Base-by-base conservation (phyloP, 805 yeast genomes). In the Metschnikowia hibisci region DNA sequence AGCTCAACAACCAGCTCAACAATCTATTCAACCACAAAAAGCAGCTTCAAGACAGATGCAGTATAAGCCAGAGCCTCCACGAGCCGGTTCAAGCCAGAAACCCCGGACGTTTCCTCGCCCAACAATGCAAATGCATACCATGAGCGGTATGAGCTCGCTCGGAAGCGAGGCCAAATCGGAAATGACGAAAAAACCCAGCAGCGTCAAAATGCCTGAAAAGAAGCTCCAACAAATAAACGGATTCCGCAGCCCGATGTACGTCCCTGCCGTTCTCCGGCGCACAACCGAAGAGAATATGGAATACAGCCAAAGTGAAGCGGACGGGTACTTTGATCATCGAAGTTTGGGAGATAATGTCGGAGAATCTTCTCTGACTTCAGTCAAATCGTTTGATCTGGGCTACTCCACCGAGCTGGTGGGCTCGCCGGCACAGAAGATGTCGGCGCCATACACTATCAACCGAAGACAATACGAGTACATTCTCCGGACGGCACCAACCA, bases 221-320 rank as follows among this genome's bases (percentile, higher is more conserved):
- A 68, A 68, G 45, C 60, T 83, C 16, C 84, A 81, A 58, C 95
- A 88, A 56, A 80, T 89, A 48, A 80, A 81, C 44, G 84, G 83
- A 36, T 90, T 88, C 50, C 78, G 88, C 60, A 84, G 87, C 56
- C 96, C 97, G 8, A 69, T 90, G 69, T 90, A 88, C 56, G 73
- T 85, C 0, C 98, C 98, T 0, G 96, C 96, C 0, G 98, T 90
- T 9, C 69, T 90, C 41, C 55, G 76, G 22, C 75, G 52, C 87
- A 52, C 72, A 45, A 30, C 48, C 10, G 56, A 47, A 22, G 55
- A 44, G 18, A 39, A 43, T 14, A 26, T 36, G 23, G 53, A 47
- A 23, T 41, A 38, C 30, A 46, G 40, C 13, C 40, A 29, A 13
- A 25, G 38, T 14, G 50, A 45, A 4, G 10, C 33, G 5, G 44